A percentile compares a stretch with the other conserved stretches of the same genome.
These are phyloP conservation scores for Irpex sp. DNA, from an alignment of 1,284 basidiomycete species.

Conservation along the genomic window DNA sequence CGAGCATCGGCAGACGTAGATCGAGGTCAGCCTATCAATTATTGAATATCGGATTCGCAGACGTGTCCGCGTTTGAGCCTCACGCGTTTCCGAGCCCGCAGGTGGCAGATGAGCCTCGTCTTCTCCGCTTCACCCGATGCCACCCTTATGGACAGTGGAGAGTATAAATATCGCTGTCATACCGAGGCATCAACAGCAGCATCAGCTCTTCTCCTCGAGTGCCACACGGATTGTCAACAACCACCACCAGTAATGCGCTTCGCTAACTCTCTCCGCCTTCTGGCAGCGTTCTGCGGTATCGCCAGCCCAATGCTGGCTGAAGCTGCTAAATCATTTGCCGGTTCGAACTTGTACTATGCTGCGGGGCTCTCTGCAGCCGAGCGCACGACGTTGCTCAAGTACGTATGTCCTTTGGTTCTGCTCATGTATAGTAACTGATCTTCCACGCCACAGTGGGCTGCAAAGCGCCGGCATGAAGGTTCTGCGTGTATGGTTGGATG, in stretches of 20 bases:
- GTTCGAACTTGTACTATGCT: slow-evolving; percentile 29
- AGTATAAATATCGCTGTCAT: background rate
- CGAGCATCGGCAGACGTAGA: background rate
- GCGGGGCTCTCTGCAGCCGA: slow-evolving; percentile 22
- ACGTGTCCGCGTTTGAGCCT: background rate
- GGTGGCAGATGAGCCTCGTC: background rate
- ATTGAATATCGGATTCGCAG: background rate
- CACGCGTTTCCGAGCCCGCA: background rate
- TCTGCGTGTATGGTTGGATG: slow-evolving; percentile 30
- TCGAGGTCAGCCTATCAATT: background rate
- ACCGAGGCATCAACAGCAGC: background rate
- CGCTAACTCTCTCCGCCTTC: background rate
- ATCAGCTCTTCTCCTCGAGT: background rate
- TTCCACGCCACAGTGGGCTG: slow-evolving; percentile 18
- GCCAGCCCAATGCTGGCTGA: slow-evolving; percentile 1
- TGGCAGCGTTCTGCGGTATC: background rate
- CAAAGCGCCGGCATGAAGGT: slow-evolving; percentile 28
- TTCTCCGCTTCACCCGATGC: background rate
- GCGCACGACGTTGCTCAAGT: slow-evolving; percentile 23
- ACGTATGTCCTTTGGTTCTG: slow-evolving; percentile 4
- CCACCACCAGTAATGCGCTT: background rate
- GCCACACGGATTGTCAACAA: background rate
- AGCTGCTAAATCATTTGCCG: slow-evolving; percentile 27
- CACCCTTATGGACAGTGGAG: background rate
- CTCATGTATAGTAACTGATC: background rate